Conservation (phyloP, 768 basidiomycete genomes). For the Collybia mongolica region DNA sequence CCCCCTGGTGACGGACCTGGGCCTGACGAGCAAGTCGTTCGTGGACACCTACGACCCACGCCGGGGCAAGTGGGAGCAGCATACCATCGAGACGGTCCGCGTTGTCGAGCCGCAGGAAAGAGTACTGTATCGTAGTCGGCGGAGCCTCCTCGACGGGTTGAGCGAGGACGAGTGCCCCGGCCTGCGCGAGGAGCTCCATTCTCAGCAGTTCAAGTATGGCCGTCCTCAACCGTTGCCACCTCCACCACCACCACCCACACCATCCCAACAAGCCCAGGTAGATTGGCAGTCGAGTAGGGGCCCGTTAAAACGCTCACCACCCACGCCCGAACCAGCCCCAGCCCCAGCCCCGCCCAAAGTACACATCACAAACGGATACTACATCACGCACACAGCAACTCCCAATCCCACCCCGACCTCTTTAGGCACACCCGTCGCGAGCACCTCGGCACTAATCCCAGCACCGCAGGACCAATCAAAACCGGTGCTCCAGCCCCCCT, state of each 20-base stretch:
- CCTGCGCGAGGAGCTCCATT: slow-evolving; percentile 52
- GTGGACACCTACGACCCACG: slow-evolving; percentile 58
- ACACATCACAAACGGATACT: slow-evolving; percentile 31
- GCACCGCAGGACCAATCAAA: neutral
- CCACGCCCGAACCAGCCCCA: slow-evolving; percentile 16
- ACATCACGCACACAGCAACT: slow-evolving; percentile 18
- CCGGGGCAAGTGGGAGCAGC: slow-evolving; percentile 67
- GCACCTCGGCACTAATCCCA: slow-evolving; percentile 1
- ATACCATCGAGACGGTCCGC: slow-evolving; percentile 57
- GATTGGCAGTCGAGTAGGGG: neutral
- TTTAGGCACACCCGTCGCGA: neutral
- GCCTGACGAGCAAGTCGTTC: slow-evolving; percentile 49
- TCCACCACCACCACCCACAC: too few species aligned
- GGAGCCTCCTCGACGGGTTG: slow-evolving; percentile 56
- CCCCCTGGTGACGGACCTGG: slow-evolving; percentile 53
- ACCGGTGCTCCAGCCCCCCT: neutral
- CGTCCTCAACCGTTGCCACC: neutral
- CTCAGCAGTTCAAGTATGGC: slow-evolving; percentile 28
- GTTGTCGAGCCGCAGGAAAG: slow-evolving; percentile 59
- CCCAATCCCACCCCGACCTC: neutral
- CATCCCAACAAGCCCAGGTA: neutral
- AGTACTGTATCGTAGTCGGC: slow-evolving; percentile 59
- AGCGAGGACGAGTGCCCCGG: slow-evolving; percentile 56
- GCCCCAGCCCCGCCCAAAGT: slow-evolving; percentile 19
- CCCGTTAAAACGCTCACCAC: slow-evolving; percentile 20